Evolutionary conservation across 225 moss, liverwort and hornwort genomes (phyloP), one percentile per base, ranked within the genome.

Genomic region (Pseudoscleropodium purum): DNA sequence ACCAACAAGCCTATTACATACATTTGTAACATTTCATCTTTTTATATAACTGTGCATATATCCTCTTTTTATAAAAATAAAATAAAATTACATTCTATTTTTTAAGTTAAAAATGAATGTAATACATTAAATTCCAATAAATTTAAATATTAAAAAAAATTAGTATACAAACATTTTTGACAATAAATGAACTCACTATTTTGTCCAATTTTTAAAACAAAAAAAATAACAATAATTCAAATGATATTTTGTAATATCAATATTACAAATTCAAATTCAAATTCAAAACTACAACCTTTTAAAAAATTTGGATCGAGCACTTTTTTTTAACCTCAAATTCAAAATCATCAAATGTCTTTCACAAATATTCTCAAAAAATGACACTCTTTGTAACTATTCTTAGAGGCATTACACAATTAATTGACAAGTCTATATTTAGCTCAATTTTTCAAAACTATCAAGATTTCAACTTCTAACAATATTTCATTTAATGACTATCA

Each of bases 271-370:
- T n/a, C n/a, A 39, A 39, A 29, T 27, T 11, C 18, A 26, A 59
- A 27, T 18, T 39, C 39, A 59, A 79, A 80, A 11, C 57, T 80
- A 18, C 4, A 79, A 57, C 0, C 17, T n/a, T 26, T 18, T 17
- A 17, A 0, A 59, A 0, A 59, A 39, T 1, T 79, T 27, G 5
- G 5, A 39, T 60, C 59, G 60, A 39, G 1, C 0, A 36, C 2
- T 11, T 18, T 80, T 60, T 60, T 5, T 39, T 60, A 39, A 29
- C 1, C 5, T 5, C 18, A 39, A 59, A 80, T 39, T 29, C 3
- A 80, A 30, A 60, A 18, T 29, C 29, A 29, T 59, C 18, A 60
- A n/a, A 39, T 39, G 7, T 0, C 7, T 39, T 17, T 39, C 1
- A 39, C 18, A 80, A 54, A 7, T 12, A 12, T 41, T 30, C 2